Conservation (phyloP, 345 rosid species). For the Leavenworthia alabamica region DNA sequence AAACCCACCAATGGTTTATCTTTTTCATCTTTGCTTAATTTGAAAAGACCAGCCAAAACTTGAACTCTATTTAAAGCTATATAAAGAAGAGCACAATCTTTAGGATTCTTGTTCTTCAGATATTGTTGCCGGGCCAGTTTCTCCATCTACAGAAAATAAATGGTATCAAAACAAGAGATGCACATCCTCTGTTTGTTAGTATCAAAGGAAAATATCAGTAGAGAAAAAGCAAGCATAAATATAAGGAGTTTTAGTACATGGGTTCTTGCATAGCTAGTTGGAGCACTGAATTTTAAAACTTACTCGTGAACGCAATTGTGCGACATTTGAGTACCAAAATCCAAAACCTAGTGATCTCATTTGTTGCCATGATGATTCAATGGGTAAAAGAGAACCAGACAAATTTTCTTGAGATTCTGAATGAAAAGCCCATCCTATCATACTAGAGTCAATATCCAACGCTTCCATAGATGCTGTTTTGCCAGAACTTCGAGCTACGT, state of each 20-base stretch:
- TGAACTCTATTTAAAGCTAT: constrained; percentile 77
- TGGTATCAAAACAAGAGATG: constrained; percentile 16
- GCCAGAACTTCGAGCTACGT: constrained; percentile 47
- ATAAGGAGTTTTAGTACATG: not conserved
- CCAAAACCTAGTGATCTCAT: constrained; percentile 80
- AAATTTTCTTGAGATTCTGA: constrained; percentile 85
- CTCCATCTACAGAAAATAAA: constrained; percentile 59
- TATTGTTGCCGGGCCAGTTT: constrained; percentile 76
- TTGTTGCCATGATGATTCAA: constrained; percentile 82
- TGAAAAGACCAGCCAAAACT: constrained; percentile 93
- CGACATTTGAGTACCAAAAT: constrained; percentile 65
- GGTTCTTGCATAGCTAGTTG: constrained; percentile 8
- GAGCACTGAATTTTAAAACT: constrained; percentile 19
- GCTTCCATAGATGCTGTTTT: constrained; percentile 55
- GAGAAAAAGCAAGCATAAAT: not conserved
- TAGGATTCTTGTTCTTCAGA: constrained; percentile 75
- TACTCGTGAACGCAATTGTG: constrained; percentile 76
- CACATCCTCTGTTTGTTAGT: constrained; percentile 3
- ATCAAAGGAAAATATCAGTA: not conserved
- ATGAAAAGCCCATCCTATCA: constrained; percentile 84
- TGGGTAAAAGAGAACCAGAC: constrained; percentile 51
- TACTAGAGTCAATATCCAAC: constrained; percentile 53
- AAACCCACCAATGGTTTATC: constrained; percentile 88
- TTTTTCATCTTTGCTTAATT: constrained; percentile 79
- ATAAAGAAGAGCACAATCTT: constrained; percentile 83